Base-by-base conservation (phyloP, 495 filamentous ascomycete genomes). In the Aspergillus biplanus region DNA sequence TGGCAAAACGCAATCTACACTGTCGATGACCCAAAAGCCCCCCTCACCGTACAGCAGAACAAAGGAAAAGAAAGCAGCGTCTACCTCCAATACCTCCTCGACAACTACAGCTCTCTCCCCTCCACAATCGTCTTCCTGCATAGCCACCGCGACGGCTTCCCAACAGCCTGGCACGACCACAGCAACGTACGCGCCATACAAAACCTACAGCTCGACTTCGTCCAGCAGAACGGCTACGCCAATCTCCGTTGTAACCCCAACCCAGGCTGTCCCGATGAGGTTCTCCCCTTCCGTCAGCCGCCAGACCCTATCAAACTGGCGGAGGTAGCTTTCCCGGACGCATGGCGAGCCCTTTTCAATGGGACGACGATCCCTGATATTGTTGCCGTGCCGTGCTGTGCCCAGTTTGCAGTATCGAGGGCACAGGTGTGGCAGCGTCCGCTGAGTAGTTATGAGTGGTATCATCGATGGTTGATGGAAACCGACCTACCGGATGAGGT, bases 401-500 rank as follows among this genome's bases (percentile, higher is more conserved):
- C 87, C 47, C 90, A 92, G 71, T 92, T 92, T 62, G 88, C 85
- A 0, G 87, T 90, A 6, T 81, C 82, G 7, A 70, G 78, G 21
- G 78, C 83, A 1, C 78, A 81, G 56, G 78, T 92, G 4, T 73
- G 63, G 2, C 64, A 71, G 12, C 75, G 85, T 39, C 68, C 85
- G 11, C 64, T 73, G 62, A 77, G 77, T 50, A 82, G 84, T 31
- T 92, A 91, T 67, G 52, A 78, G 31, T 69, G 69, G 3, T 88
- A 79, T 64, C 73, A 87, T 12, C 61, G 80, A 13, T 92, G 89
- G 89, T 62, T 91, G 13, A 65, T 89, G 44, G 70, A 83, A 33
- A 90, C 89, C 16, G 72, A 78, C 18, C 68, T 90, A 53, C 71
- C 77, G 13, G 86, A 90, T 58, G 76, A 78, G 31, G 69, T 83